Percentiles rank a stretch among this genome's conserved stretches.
These are phyloP conservation scores for Aureoboletus auriporus DNA, from an alignment of 768 basidiomycete species.

Conservation along the genomic window DNA sequence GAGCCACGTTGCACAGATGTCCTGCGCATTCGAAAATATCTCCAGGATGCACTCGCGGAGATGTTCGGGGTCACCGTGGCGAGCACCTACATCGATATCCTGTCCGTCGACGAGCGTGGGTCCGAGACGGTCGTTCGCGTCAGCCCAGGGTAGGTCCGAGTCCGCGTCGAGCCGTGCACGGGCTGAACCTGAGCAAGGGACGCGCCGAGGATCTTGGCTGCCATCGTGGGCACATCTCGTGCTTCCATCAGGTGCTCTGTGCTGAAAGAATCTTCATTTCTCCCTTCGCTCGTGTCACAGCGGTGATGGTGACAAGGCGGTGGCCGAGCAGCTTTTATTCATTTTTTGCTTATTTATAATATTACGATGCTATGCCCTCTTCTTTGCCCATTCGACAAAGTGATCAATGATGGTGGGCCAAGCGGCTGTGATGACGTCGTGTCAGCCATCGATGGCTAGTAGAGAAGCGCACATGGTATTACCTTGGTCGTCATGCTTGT, in stretches of 20 bases:
- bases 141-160: slow-evolving; percentile 13
- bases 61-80: slow-evolving; percentile 53
- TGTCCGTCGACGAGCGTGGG: slow-evolving; percentile 40
- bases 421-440: slow-evolving; percentile 46
- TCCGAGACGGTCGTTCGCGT: slow-evolving; percentile 23
- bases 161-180: background rate
- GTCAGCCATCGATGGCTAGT: too few species aligned
- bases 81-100: slow-evolving; percentile 52
- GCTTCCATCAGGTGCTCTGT: slow-evolving; percentile 22
- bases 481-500: slow-evolving; percentile 77
- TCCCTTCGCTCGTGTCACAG: slow-evolving; percentile 26
- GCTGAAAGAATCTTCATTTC: slow-evolving; percentile 28
- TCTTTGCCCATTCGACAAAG: slow-evolving; percentile 67
- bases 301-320: too few species aligned
- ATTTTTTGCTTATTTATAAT: too few species aligned
- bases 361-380: slow-evolving; percentile 9
- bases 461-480: slow-evolving; percentile 10
- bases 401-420: slow-evolving; percentile 89
- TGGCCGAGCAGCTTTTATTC: too few species aligned
- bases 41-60: slow-evolving; percentile 53
- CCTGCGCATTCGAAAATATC: slow-evolving; percentile 46
- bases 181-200: slow-evolving; percentile 16
- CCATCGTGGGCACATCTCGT: slow-evolving; percentile 19
- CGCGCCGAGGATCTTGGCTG: slow-evolving; percentile 21
- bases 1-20: slow-evolving; percentile 33